These are phyloP conservation scores for Schoenoplectus tabernaemontani DNA, from an alignment of 202 grass and related monocot species.

Conservation along the genomic window DNA sequence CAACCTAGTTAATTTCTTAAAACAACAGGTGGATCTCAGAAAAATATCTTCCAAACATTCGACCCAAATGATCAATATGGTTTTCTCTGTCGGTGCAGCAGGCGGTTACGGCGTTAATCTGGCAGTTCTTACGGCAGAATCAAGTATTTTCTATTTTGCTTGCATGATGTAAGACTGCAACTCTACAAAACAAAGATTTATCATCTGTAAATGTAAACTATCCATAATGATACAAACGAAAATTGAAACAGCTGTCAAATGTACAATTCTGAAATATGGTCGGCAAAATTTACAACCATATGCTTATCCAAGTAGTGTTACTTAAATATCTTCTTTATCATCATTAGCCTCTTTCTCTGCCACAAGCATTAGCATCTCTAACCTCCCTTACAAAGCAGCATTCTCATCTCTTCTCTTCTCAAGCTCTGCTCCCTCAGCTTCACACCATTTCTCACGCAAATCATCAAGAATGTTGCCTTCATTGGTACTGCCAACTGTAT, in stretches of 20 bases:
- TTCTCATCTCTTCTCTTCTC: slow-evolving; percentile 74
- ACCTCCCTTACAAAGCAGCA: slow-evolving; percentile 51
- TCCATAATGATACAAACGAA: neutral
- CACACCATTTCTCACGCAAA: slow-evolving; percentile 83
- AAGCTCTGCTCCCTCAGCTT: slow-evolving; percentile 59
- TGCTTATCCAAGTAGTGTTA: neutral
- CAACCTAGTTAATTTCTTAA: neutral
- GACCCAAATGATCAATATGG: neutral
- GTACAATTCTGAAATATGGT: neutral
- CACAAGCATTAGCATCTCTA: slow-evolving; percentile 69
- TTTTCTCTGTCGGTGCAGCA: neutral
- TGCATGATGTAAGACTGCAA: neutral
- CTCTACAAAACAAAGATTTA: neutral
- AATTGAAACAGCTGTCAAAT: neutral
- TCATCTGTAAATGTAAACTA: neutral
- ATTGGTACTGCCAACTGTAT: slow-evolving; percentile 33
- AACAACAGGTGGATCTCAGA: neutral
- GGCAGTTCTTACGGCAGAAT: too few species aligned
- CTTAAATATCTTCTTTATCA: slow-evolving; percentile 14
- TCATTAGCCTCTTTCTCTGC: slow-evolving; percentile 51
- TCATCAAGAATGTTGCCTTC: slow-evolving; percentile 90
- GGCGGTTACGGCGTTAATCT: too few species aligned
- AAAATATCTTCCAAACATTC: neutral
- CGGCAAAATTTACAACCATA: neutral
- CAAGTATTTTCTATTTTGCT: neutral